Conservation (phyloP, 192 early-diverging fungal species). For the Mortierella hygrophila region DNA sequence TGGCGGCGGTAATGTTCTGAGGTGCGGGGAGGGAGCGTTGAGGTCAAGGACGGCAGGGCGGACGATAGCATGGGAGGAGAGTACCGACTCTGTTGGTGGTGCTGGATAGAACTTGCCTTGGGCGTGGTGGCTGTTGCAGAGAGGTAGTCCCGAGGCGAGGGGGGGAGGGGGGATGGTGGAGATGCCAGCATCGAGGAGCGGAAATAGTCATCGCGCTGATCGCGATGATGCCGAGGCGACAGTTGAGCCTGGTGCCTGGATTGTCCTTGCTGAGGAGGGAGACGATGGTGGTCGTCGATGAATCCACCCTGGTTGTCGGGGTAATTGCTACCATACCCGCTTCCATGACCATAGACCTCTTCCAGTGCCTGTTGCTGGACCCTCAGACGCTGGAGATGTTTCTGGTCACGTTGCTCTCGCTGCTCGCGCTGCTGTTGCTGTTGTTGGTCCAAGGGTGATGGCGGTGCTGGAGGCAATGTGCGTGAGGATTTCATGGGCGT, state of each 20-base stretch:
- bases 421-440: constrained; percentile 8
- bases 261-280: neutral
- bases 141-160: constrained; percentile 21
- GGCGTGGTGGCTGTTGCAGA: constrained; percentile 3
- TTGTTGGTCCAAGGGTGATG: neutral
- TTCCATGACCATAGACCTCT: constrained; percentile 26
- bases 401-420: constrained; percentile 24
- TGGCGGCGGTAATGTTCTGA: constrained; percentile 32
- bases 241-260: neutral
- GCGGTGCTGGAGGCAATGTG: neutral
- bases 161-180: neutral
- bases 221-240: constrained; percentile 10
- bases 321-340: constrained; percentile 5
- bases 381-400: constrained; percentile 21
- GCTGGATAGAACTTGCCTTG: neutral
- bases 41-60: neutral
- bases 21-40: neutral
- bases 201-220: neutral
- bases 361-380: constrained; percentile 35
- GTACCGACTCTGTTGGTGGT: neutral
- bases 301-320: constrained; percentile 6
- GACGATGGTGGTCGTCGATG: constrained; percentile 11
- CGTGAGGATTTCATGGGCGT: neutral
- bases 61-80: constrained; percentile 14
- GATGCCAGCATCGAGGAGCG: neutral